Percentiles rank a stretch among this genome's conserved stretches.
phyloP scores from a whole-genome alignment of 306 rosid genomes.

The Erythrophleum fordii region DNA sequence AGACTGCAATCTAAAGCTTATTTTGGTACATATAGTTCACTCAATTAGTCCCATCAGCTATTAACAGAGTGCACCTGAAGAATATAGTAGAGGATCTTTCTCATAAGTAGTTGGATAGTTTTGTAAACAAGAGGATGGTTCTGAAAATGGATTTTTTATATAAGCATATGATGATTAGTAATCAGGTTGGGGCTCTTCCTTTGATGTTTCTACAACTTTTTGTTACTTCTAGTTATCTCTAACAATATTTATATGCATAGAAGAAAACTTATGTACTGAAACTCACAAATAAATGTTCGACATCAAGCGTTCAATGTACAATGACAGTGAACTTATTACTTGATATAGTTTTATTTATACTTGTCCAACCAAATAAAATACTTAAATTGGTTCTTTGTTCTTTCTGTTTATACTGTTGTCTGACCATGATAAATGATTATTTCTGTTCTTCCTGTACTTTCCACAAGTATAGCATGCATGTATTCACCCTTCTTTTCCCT shows the following conservation, averaged over 20 bases:
- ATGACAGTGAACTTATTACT: not conserved
- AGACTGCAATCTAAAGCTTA: not conserved
- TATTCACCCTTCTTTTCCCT: not conserved
- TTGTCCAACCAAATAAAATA: not conserved
- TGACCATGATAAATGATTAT: not conserved
- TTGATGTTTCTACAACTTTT: not conserved
- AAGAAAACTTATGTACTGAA: not conserved
- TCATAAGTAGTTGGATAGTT: not conserved
- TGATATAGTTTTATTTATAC: not conserved
- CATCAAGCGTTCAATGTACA: not conserved
- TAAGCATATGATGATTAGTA: not conserved
- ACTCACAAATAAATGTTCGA: not conserved
- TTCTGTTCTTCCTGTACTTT: not conserved
- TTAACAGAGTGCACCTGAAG: not conserved
- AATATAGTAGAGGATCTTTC: not conserved
- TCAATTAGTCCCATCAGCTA: not conserved
- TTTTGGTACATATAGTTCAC: not conserved
- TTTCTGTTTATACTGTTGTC: not conserved
- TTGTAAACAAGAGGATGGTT: not conserved
- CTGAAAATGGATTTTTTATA: not conserved
- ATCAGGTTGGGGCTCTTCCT: not conserved
- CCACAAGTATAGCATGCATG: not conserved
- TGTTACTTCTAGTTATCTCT: not conserved
- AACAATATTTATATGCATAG: not conserved
- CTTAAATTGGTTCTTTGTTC: not conserved